phyloP scores from a whole-genome alignment of 805 yeast species.

The Yamadazyma olivae region DNA sequence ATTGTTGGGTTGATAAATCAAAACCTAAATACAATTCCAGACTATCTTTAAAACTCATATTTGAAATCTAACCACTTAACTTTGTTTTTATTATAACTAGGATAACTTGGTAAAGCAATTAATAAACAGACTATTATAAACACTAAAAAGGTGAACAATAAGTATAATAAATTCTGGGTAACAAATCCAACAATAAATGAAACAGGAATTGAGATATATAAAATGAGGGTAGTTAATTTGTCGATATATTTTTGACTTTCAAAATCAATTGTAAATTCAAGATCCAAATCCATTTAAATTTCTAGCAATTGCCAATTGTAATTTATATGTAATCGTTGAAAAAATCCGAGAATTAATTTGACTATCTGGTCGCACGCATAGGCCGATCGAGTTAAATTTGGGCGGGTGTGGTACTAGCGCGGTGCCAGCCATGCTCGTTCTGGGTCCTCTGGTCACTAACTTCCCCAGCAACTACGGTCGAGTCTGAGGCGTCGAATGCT shows the following conservation, averaged over 20 bases:
- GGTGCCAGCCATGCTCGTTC: too few relatives aligned
- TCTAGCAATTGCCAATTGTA: too few relatives aligned
- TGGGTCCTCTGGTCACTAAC: too few relatives aligned
- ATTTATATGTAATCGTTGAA: background rate
- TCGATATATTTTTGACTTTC: constrained; percentile 50
- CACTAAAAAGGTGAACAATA: constrained; percentile 37
- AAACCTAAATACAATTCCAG: constrained; percentile 57
- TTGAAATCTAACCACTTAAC: constrained; percentile 45
- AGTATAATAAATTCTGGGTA: constrained; percentile 40
- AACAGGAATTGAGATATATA: constrained; percentile 30
- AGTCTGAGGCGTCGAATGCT: too few relatives aligned
- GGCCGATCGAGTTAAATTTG: background rate
- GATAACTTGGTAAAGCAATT: constrained; percentile 56
- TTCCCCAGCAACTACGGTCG: too few relatives aligned
- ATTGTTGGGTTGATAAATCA: constrained; percentile 87
- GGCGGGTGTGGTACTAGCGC: too few relatives aligned
- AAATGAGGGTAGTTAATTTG: constrained; percentile 17
- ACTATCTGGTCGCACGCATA: too few relatives aligned
- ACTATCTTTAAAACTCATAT: constrained; percentile 12
- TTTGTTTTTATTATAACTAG: constrained; percentile 49
- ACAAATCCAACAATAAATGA: constrained; percentile 49
- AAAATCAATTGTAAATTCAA: constrained; percentile 46
- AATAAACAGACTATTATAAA: constrained; percentile 28
- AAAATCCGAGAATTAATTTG: background rate
- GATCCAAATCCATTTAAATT: constrained; percentile 7